Conservation (phyloP, 768 basidiomycete species). For the Filobasidium wieringae region DNA sequence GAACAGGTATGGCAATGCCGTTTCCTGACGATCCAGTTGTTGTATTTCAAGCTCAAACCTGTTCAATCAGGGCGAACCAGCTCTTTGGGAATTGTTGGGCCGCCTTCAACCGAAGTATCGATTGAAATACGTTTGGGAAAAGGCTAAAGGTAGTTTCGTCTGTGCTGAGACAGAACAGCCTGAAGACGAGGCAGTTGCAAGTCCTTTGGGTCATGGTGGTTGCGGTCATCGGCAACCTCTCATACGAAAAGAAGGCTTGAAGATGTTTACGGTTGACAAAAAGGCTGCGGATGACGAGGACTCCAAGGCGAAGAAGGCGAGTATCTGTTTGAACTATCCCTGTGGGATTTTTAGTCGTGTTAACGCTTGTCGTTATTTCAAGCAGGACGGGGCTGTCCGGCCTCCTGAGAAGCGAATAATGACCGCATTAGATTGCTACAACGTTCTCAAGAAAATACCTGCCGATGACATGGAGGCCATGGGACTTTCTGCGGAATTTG, state of each 20-base stretch:
- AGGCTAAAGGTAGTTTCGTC: slow-evolving; percentile 42
- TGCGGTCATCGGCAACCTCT: slow-evolving; percentile 86
- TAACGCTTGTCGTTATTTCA: not conserved
- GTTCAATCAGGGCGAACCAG: slow-evolving; percentile 25
- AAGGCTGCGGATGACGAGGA: slow-evolving; percentile 80
- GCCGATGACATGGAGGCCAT: slow-evolving; percentile 75
- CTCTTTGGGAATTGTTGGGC: not conserved
- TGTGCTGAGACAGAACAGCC: slow-evolving; percentile 84
- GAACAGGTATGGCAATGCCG: slow-evolving; percentile 39
- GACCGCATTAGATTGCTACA: slow-evolving; percentile 78
- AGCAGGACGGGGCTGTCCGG: slow-evolving; percentile 25
- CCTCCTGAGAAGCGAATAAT: slow-evolving; percentile 46
- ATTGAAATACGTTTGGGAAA: slow-evolving; percentile 35
- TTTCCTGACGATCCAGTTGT: too few relatives aligned
- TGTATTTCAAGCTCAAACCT: not conserved
- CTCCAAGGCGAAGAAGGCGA: slow-evolving; percentile 19
- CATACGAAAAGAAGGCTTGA: slow-evolving; percentile 86
- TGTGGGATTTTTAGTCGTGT: not conserved
- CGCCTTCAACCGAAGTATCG: slow-evolving; percentile 34
- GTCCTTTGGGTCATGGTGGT: slow-evolving; percentile 66
- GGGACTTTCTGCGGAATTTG: slow-evolving; percentile 89
- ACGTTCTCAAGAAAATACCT: slow-evolving; percentile 89
- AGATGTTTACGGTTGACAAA: slow-evolving; percentile 89
- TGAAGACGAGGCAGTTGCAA: slow-evolving; percentile 54
- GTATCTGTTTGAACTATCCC: slow-evolving; percentile 2